Base-by-base conservation (phyloP, 768 basidiomycete genomes). In the Chalciporus chontae region DNA sequence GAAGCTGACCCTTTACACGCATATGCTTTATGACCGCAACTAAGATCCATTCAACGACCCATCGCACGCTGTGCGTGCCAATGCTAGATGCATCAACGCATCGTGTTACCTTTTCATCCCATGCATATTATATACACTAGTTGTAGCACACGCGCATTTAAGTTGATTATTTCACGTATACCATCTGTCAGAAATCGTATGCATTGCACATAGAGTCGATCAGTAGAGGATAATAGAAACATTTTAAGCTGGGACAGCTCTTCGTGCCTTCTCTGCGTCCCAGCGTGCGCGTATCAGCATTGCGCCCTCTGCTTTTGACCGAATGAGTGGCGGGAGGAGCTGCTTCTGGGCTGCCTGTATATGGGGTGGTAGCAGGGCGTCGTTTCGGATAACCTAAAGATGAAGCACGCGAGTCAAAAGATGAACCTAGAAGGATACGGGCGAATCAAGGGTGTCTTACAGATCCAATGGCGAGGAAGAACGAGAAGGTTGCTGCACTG, bases 401-500 rank as follows among this genome's bases (percentile, higher is more conserved):
- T 48, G 18, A 50, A 36, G 50, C 14, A 36, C 24, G 38, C 18
- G 34, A 27, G 4, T 29, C 18, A 51, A 41, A 43, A 23, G 39
- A 43, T 40, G 18, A 46, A 54, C 5, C 19, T 46, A 47, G 37
- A 46, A 37, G 5, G 34, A 26, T 18, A 18, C n/a, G 46, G 52
- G 48, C 45, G 46, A 23, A 24, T 8, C 18, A 24, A 44, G 34
- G 34, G 24, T 51, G 21, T 34, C 83, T 61, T 63, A 94, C 93
- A 26, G 93, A 93, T 63, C 92, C 89, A 62, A 96, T 90, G 36
- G 92, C 82, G 53, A 98, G 84, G 84, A 98, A 98, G 75, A 97
- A 97, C 3, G 86, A 87, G 69, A 99, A 98, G 0, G 95, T 96
- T 8, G 94, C 94, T 5, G 91, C 95, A 60, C 95, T 98, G 62